These are phyloP conservation scores for Diplodia corticola DNA, from an alignment of 2,329 filamentous ascomycete genomes.

Conservation along the genomic window DNA sequence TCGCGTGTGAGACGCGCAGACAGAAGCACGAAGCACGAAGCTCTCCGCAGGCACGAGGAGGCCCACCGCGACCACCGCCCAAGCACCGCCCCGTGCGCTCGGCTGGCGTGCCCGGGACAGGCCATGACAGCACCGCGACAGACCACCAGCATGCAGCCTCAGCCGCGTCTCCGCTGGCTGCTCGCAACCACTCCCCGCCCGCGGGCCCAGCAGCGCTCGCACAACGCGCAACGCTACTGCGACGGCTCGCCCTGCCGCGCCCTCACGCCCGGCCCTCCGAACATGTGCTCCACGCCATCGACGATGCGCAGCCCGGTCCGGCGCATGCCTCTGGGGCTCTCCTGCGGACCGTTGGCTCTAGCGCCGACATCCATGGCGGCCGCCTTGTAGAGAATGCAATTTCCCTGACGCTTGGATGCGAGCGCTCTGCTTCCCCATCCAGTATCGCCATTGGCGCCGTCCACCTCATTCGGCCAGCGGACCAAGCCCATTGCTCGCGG, in stretches of 20 bases:
- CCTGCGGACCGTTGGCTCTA: constrained; percentile 19
- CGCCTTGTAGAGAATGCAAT: constrained; percentile 18
- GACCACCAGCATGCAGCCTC: not conserved
- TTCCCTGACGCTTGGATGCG: constrained; percentile 19
- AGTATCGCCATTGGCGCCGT: constrained; percentile 17
- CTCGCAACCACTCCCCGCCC: not conserved
- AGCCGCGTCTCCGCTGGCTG: not conserved
- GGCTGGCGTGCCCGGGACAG: not conserved
- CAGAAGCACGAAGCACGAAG: not conserved
- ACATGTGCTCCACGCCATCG: not conserved
- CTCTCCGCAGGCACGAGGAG: not conserved
- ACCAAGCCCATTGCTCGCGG: not conserved
- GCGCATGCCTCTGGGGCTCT: constrained; percentile 8
- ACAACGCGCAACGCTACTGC: constrained; percentile 4
- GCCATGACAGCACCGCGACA: not conserved
- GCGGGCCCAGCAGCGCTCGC: not conserved
- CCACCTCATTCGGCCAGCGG: not conserved
- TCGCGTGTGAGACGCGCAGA: not conserved
- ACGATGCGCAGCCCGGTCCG: not conserved
- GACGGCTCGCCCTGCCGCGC: not conserved
- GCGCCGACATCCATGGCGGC: constrained; percentile 7
- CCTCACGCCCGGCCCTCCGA: not conserved
- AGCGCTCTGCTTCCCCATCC: constrained; percentile 14
- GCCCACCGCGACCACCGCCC: not conserved
- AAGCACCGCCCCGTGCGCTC: not conserved